Evolutionary conservation across 495 filamentous ascomycete species (phyloP).

Genomic region (Cudoniella acicularis): DNA sequence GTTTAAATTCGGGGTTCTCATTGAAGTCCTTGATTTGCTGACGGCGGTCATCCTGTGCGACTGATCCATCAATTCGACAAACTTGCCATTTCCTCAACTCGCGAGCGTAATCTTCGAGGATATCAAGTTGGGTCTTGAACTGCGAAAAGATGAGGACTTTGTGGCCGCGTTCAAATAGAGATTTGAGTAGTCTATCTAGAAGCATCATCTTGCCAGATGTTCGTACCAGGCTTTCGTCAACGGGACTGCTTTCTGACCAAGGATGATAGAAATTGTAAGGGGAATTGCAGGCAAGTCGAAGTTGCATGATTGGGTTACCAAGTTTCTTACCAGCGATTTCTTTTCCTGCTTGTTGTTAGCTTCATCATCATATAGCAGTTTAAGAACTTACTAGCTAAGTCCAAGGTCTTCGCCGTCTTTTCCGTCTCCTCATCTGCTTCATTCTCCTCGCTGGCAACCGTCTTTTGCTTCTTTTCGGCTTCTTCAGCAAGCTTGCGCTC

Average conservation of each 20-base stretch:
- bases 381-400: conserved; percentile 62
- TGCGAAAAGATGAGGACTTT: conserved; percentile 96
- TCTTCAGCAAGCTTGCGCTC: conserved; percentile 64
- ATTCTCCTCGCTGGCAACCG: conserved; percentile 39
- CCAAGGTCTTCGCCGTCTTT: conserved; percentile 66
- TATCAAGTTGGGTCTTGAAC: conserved; percentile 90
- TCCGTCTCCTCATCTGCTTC: conserved; percentile 50
- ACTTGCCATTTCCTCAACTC: conserved; percentile 69
- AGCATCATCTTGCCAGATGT: conserved; percentile 94
- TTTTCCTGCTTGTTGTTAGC: conserved; percentile 46
- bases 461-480: conserved; percentile 41
- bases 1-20: conserved; percentile 56
- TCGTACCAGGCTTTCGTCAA: conserved; percentile 78
- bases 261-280: conserved; percentile 98
- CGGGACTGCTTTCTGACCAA: conserved; percentile 48
- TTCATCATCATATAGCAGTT: no score
- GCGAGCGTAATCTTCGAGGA: conserved; percentile 79
- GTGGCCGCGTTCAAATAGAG: conserved; percentile 70
- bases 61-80: conserved; percentile 90
- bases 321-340: conserved; percentile 91
- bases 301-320: conserved; percentile 90
- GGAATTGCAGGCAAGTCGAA: conserved; percentile 86
- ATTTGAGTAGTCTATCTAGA: conserved; percentile 78
- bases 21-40: conserved; percentile 88
- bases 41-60: conserved; percentile 74